Evolutionary conservation across 2,329 filamentous ascomycete species (phyloP), one percentile per base, ranked within the genome.

Genomic region (Monosporascus ibericus): DNA sequence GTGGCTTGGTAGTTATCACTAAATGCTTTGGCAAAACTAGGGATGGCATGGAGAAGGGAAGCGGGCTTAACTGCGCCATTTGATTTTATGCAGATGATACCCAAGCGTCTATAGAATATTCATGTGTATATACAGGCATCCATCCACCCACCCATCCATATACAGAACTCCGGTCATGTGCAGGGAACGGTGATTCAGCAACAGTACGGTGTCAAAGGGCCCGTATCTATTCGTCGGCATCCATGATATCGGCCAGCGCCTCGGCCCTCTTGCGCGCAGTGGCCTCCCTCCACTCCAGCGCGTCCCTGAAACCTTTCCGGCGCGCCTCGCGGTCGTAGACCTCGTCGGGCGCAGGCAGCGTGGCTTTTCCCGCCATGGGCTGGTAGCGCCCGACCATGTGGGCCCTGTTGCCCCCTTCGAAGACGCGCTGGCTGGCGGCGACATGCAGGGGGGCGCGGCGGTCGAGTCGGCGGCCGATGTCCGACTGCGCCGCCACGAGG

Each of bases 291-390:
- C 70, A 60, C 50, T 81, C 80, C 51, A 75, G 75, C 2, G 77
- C 72, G 55, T 69, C 72, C 38, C 70, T 72, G 58, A 79, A 84
- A 0, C 85, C 84, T 65, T 80, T 83, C 53, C 75, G 75, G 61
- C 77, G 71, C n/a, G 85, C 83, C 66, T 81, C 86, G 59, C 72
- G 74, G 57, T 85, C 79, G 58, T 86, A 84, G 49, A 78, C 72
- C 64, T 81, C 79, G 56, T 79, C 74, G 8, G 79, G 75, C 46
- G 74, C 68, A 49, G 77, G 71, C 54, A 80, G 66, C 55, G 72
- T 63, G 52, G 69, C 67, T 65, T 77, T 79, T 60, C 78, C 70
- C 65, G 82, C 70, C 27, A 86, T 66, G 0, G 78, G 77, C 37
- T 77, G 69, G 57, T 86, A 86, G n/a, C 60, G 69, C 2, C 82